Percentiles rank a stretch among this genome's conserved stretches.
These are phyloP conservation scores for Scutellaria minor DNA, from an alignment of 257 asterid species.

Conservation along the genomic window DNA sequence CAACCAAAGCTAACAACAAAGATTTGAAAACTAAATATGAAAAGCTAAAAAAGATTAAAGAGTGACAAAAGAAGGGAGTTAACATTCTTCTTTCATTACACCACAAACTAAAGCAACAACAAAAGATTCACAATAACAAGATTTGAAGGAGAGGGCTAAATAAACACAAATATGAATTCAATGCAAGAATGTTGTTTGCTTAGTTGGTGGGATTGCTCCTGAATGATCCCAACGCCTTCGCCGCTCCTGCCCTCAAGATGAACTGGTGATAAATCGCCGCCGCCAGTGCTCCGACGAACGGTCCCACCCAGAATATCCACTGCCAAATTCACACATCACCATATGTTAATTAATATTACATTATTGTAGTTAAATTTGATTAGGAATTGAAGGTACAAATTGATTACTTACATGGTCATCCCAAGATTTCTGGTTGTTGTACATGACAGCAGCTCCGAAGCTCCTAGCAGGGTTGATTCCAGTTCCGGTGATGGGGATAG, in stretches of 20 bases:
- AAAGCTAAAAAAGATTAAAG: background rate
- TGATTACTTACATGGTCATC: slow-evolving; percentile 84
- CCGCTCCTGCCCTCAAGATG: slow-evolving; percentile 80
- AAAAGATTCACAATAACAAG: slow-evolving; percentile 35
- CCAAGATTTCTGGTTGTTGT: slow-evolving; percentile 65
- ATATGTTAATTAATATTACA: too few species aligned
- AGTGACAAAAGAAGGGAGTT: background rate
- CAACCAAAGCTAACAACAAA: slow-evolving; percentile 10
- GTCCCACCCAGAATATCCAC: slow-evolving; percentile 99
- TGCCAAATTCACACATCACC: slow-evolving; percentile 29
- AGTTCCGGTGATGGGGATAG: slow-evolving; percentile 92
- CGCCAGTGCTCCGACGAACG: slow-evolving; percentile 75
- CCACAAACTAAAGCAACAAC: slow-evolving; percentile 33
- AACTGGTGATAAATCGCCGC: slow-evolving; percentile 91
- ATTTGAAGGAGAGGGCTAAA: background rate
- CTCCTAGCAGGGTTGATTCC: slow-evolving; percentile 97
- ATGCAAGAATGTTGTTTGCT: slow-evolving; percentile 3
- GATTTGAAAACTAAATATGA: background rate
- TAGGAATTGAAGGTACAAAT: background rate
- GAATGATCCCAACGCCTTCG: slow-evolving; percentile 92
- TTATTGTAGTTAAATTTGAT: background rate
- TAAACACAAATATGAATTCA: slow-evolving; percentile 23
- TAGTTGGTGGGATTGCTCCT: slow-evolving; percentile 87
- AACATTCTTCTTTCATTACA: slow-evolving; percentile 42
- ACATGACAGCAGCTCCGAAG: slow-evolving; percentile 95